Conservation (phyloP, 305 asterid genomes). For the Fraxinus baroniana region DNA sequence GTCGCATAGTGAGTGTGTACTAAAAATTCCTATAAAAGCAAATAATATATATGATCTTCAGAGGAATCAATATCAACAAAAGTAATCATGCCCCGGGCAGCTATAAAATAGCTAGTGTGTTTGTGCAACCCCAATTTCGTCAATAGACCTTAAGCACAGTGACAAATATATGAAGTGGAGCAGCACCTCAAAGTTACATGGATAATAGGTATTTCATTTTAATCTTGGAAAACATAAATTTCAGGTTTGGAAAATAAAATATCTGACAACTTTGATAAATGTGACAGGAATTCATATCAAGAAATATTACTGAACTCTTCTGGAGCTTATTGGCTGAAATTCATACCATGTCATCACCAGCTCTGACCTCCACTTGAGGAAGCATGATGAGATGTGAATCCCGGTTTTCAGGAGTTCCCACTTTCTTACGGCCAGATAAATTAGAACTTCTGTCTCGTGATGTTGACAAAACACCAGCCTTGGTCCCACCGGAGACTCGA, state of each 20-base stretch:
- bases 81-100: background rate
- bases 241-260: background rate
- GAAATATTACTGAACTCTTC: constrained; percentile 10
- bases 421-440: constrained; percentile 62
- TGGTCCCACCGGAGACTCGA: constrained; percentile 63
- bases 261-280: background rate
- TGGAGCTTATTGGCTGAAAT: constrained; percentile 15
- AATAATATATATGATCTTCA: constrained; percentile 1
- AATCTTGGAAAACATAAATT: background rate
- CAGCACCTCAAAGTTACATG: background rate
- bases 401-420: constrained; percentile 72
- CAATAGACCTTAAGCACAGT: background rate
- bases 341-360: constrained; percentile 91
- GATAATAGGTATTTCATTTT: constrained; percentile 10
- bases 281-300: constrained; percentile 2
- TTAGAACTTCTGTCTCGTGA: constrained; percentile 48
- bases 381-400: constrained; percentile 90
- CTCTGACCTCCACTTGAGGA: constrained; percentile 93
- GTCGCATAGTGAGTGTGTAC: constrained; percentile 20
- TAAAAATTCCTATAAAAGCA: constrained; percentile 9
- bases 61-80: constrained; percentile 15
- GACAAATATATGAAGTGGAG: constrained; percentile 19
- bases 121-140: constrained; percentile 16
- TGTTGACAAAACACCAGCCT: constrained; percentile 51
- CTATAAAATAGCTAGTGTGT: constrained; percentile 2